A percentile compares a stretch with the other conserved stretches of the same genome.
Conservation (phyloP, 139 green algal species). For the Eudorina sp. region DNA sequence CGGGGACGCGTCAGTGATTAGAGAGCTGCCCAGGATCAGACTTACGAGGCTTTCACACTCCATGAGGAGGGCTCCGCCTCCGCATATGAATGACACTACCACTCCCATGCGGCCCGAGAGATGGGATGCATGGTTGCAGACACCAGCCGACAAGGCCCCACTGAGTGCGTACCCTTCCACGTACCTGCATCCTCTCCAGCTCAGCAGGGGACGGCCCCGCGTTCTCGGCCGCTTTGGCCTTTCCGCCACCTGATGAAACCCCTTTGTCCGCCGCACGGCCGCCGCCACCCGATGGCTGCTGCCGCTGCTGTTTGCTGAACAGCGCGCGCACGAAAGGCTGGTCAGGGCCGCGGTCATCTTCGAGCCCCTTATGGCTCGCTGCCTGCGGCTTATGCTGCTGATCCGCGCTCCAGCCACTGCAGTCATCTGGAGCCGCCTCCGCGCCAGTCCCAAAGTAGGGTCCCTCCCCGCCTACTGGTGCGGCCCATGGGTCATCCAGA, state of each 20-base stretch:
- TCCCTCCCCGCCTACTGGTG: neutral
- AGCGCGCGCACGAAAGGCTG: slow-evolving; percentile 64
- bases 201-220: neutral
- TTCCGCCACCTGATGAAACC: neutral
- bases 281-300: slow-evolving; percentile 11
- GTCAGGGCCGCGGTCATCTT: neutral
- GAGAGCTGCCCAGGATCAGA: too few species aligned
- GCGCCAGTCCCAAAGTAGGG: neutral
- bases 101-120: too few species aligned
- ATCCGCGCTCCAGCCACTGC: neutral
- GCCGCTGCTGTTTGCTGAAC: slow-evolving; percentile 49
- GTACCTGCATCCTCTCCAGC: slow-evolving; percentile 28
- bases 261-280: slow-evolving; percentile 4
- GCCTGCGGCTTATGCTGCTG: slow-evolving; percentile 14
- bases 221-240: neutral
- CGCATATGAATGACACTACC: too few species aligned
- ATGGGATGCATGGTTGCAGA: too few species aligned
- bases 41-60: too few species aligned
- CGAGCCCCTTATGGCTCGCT: neutral
- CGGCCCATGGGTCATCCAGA: slow-evolving; percentile 32
- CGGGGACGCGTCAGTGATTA: too few species aligned
- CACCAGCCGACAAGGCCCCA: too few species aligned
- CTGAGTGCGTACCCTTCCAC: too few species aligned
- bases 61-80: too few species aligned
- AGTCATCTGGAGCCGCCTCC: neutral